Base-by-base conservation (phyloP, 257 asterid species). In the Ilex aquifolium region DNA sequence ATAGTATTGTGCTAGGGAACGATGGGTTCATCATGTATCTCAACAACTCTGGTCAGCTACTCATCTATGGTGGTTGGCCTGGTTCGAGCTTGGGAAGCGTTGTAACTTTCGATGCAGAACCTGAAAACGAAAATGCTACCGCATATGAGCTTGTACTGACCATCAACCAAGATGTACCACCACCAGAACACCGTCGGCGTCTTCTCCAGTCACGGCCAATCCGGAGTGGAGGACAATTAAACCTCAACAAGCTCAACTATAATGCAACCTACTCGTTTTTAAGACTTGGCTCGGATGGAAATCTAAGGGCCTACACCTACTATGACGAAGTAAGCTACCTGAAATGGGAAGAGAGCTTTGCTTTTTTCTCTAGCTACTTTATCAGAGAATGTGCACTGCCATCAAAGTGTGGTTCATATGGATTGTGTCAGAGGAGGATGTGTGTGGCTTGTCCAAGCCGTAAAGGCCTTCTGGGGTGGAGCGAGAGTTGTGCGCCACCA, bases 381-480 rank as follows among this genome's bases (percentile, higher is more conserved):
- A 61, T 67, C 3, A 55, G 60, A 50, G 56, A 44, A 57, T 72
- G 77, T 32, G 60, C 68, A 5, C 10, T 27, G 27, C 77, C 77
- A 4, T n/a, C 57, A 7, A 63, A 66, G 17, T 72, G 77, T 6
- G 77, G 73, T 4, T 40, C 68, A 0, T 49, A 40, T 2, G 73
- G 77, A 6, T 54, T 72, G 42, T 72, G 77, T 60, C 36, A 62
- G 27, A 57, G 1, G 40, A 63, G 63, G 21, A 67, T 62, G 65
- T 72, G 77, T 39, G 66, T 66, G 14, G 73, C 56, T 0, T 72
- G 77, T 40, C 77, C 77, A 0, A 66, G 36, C 0, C 73, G 53
- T 13, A 72, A 67, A 13, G 77, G 77, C 3, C 61, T 72, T 51
- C 16, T 66, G 31, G 73, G 73, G 12, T 72, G 77, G 73, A 59